Conservation (phyloP, 768 basidiomycete genomes). For the Termitomyces eurrhizus region DNA sequence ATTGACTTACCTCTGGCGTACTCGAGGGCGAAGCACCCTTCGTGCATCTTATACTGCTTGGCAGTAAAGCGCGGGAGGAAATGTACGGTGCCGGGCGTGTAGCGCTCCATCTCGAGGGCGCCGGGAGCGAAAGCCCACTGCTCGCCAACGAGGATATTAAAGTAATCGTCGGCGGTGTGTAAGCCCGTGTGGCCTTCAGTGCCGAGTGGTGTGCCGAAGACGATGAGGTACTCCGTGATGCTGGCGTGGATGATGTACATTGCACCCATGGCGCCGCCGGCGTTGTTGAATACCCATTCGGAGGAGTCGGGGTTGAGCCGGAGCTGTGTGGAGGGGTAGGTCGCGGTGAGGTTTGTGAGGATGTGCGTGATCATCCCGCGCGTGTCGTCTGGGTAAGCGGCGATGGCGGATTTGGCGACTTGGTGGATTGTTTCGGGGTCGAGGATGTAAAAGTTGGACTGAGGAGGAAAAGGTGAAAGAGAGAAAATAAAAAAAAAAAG, state of each 20-base stretch:
- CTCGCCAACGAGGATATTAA: slow-evolving; percentile 91
- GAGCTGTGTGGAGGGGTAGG: slow-evolving; percentile 59
- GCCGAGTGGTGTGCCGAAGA: slow-evolving; percentile 94
- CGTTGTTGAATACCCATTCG: slow-evolving; percentile 97
- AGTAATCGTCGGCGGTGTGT: slow-evolving; percentile 97
- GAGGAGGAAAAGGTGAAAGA: not conserved
- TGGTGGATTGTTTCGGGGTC: slow-evolving; percentile 68
- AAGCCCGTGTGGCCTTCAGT: slow-evolving; percentile 95
- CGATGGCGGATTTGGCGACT: slow-evolving; percentile 73
- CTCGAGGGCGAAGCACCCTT: slow-evolving; percentile 94
- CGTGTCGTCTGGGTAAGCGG: slow-evolving; percentile 58
- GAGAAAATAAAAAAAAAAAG: not conserved
- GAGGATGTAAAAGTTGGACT: slow-evolving; percentile 76
- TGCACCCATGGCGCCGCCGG: slow-evolving; percentile 95
- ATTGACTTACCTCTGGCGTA: slow-evolving; percentile 76
- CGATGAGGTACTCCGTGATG: slow-evolving; percentile 95
- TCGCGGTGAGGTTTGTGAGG: slow-evolving; percentile 69
- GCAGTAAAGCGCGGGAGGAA: slow-evolving; percentile 75
- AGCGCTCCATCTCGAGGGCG: slow-evolving; percentile 78
- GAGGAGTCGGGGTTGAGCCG: slow-evolving; percentile 52
- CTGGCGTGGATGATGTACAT: slow-evolving; percentile 98
- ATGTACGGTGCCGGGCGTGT: slow-evolving; percentile 82
- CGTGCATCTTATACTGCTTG: slow-evolving; percentile 98
- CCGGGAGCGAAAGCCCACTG: slow-evolving; percentile 92
- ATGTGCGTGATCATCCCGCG: slow-evolving; percentile 79